Evolutionary conservation across 2,329 filamentous ascomycete species (phyloP).

Genomic region (Knoxdaviesia capensis): DNA sequence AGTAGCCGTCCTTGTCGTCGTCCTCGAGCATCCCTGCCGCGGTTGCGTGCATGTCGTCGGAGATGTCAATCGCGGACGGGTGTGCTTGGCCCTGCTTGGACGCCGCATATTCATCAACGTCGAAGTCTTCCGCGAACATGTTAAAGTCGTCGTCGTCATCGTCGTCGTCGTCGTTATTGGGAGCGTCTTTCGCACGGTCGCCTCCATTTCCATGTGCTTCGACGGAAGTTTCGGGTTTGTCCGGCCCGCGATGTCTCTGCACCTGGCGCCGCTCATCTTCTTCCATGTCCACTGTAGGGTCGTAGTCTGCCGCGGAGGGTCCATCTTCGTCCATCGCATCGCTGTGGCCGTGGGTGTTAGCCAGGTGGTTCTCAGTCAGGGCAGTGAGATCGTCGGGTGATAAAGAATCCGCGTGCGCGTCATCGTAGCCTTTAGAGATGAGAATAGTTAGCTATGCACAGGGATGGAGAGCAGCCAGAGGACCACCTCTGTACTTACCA

Average conservation of each 20-base stretch:
- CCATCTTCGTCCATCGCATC: constrained; percentile 37
- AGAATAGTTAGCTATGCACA: not conserved
- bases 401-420: constrained; percentile 14
- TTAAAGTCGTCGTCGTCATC: constrained; percentile 56
- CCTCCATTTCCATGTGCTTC: constrained; percentile 14
- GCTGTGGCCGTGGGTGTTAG: constrained; percentile 33
- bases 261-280: constrained; percentile 59
- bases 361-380: constrained; percentile 45
- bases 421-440: constrained; percentile 23
- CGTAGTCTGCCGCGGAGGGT: constrained; percentile 83
- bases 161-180: constrained; percentile 38
- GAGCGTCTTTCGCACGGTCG: constrained; percentile 11
- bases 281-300: constrained; percentile 73
- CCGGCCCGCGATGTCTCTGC: constrained; percentile 24
- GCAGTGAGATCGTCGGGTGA: constrained; percentile 40
- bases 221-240: not conserved
- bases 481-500: not conserved
- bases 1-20: constrained; percentile 88
- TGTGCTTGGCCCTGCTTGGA: constrained; percentile 20
- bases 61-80: constrained; percentile 26
- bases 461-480: not conserved
- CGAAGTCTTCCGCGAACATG: constrained; percentile 77
- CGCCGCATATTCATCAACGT: constrained; percentile 43
- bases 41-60: constrained; percentile 22
- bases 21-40: constrained; percentile 72